Base-by-base conservation (phyloP, 2,329 filamentous ascomycete genomes). In the Rutstroemia sp. region DNA sequence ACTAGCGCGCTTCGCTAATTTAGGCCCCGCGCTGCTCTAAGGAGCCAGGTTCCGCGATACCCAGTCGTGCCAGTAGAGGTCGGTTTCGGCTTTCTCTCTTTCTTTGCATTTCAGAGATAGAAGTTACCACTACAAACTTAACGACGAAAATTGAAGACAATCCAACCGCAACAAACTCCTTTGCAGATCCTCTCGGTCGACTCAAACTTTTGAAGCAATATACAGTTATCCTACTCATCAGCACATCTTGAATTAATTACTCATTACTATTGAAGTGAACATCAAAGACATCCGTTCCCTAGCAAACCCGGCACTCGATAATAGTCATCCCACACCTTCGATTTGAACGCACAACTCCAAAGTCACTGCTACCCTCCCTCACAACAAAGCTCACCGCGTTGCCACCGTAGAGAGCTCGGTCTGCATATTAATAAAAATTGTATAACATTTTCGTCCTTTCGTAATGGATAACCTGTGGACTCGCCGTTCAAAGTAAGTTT, bases 401-500 rank as follows among this genome's bases (percentile, higher is more conserved):
- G 14, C 14, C 18, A 55, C 54, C n/a, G 42, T 54, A 49, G 47
- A 57, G 49, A 61, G 62, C 56, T 59, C 54, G 44, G 56, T 16
- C 41, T 46, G 37, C 59, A 34, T 30, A 23, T 38, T 55, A 51
- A 27, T 42, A 19, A 46, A 16, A 16, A 42, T 39, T 38, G 21
- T 56, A 60, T 39, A 16, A 45, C 46, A 44, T 42, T 52, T 52
- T 52, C 44, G 42, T 49, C 55, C 49, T 54, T 50, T 55, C 58
- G 58, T 63, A 61, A 69, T 70, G 66, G 69, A 71, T 65, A 69
- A 68, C 60, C 61, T 83, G 78, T 92, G 89, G 88, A 87, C 83
- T 75, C 86, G 89, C 74, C 87, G 89, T 75, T 87, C 85, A 75
- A 91, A 90, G 88, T 92, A 79, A 73, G 63, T 50, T 42, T 52